A percentile compares a stretch with the other conserved stretches of the same genome.
Conservation (phyloP, 768 basidiomycete genomes). For the Trametes cinnabarina region DNA sequence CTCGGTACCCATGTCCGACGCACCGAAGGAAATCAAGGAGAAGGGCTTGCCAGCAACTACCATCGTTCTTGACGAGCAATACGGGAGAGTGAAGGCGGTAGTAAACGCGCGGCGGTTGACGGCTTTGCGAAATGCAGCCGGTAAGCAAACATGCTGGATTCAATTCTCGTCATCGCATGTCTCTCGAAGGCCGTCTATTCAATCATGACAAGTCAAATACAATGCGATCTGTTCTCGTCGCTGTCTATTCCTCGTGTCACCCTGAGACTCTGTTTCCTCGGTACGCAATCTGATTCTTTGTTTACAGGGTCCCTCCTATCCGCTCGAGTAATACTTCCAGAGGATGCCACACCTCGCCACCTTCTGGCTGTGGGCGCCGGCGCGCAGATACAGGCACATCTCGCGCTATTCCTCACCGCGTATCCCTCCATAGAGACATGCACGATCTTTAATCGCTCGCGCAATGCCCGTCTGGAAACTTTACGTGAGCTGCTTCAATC, state of each 20-base stretch:
- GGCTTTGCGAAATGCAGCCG: constrained; percentile 79
- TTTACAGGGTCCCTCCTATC: constrained; percentile 66
- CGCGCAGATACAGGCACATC: constrained; percentile 64
- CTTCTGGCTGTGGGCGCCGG: constrained; percentile 74
- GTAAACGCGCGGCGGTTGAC: constrained; percentile 79
- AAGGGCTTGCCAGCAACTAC: constrained; percentile 76
- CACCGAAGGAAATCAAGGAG: constrained; percentile 30
- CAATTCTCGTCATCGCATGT: no score
- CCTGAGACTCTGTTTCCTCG: no score
- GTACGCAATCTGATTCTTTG: not conserved
- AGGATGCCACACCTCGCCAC: constrained; percentile 33
- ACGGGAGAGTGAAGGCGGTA: constrained; percentile 68
- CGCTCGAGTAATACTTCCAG: constrained; percentile 48
- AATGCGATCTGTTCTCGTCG: no score
- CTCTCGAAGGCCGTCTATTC: no score
- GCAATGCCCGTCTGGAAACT: constrained; percentile 44
- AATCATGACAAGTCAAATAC: no score
- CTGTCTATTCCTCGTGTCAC: no score
- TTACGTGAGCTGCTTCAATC: constrained; percentile 35
- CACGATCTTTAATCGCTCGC: constrained; percentile 62
- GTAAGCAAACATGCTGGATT: constrained; percentile 42
- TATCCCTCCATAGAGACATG: constrained; percentile 54
- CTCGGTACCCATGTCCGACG: constrained; percentile 54
- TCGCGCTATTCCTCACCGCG: constrained; percentile 56
- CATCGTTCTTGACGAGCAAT: constrained; percentile 67